Evolutionary conservation across 1,284 basidiomycete species (phyloP).

Genomic region (Irpex sp.): DNA sequence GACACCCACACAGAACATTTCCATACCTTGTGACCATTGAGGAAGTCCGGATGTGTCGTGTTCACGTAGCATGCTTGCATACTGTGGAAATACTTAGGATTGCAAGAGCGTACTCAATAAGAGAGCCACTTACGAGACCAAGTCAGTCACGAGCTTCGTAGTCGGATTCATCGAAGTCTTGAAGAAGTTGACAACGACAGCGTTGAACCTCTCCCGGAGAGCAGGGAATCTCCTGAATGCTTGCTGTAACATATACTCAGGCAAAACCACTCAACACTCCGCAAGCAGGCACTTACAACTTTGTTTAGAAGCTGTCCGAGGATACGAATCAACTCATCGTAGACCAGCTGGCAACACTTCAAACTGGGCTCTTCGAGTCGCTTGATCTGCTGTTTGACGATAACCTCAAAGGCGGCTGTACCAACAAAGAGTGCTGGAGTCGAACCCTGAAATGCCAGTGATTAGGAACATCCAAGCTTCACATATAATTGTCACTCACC

Average conservation of each 20-base stretch:
- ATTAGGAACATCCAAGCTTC: background rate
- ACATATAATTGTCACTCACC: slow-evolving; percentile 39
- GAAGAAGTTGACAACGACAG: slow-evolving; percentile 95
- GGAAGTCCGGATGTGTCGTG: slow-evolving; percentile 98
- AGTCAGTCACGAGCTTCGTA: slow-evolving; percentile 89
- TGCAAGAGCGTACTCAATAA: slow-evolving; percentile 3
- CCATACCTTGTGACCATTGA: slow-evolving; percentile 85
- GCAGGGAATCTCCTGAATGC: slow-evolving; percentile 95
- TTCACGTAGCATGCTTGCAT: slow-evolving; percentile 99
- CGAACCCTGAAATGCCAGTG: slow-evolving; percentile 62
- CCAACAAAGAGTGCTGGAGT: slow-evolving; percentile 96
- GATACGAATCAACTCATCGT: slow-evolving; percentile 96
- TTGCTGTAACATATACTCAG: slow-evolving; percentile 52
- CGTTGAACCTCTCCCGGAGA: slow-evolving; percentile 91
- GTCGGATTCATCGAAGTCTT: slow-evolving; percentile 92
- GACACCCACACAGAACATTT: background rate
- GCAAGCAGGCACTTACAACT: slow-evolving; percentile 55
- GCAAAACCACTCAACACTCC: slow-evolving; percentile 5
- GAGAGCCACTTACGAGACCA: slow-evolving; percentile 68
- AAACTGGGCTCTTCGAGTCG: slow-evolving; percentile 90
- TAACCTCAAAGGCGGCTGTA: slow-evolving; percentile 95
- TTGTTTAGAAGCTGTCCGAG: slow-evolving; percentile 86
- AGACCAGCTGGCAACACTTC: slow-evolving; percentile 93
- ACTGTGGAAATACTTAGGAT: slow-evolving; percentile 31
- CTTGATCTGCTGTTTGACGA: slow-evolving; percentile 98